Evolutionary conservation across 228 moss, liverwort and hornwort genomes (phyloP), one percentile per base, ranked within the genome.

Genomic region (Sphagnum fallax): DNA sequence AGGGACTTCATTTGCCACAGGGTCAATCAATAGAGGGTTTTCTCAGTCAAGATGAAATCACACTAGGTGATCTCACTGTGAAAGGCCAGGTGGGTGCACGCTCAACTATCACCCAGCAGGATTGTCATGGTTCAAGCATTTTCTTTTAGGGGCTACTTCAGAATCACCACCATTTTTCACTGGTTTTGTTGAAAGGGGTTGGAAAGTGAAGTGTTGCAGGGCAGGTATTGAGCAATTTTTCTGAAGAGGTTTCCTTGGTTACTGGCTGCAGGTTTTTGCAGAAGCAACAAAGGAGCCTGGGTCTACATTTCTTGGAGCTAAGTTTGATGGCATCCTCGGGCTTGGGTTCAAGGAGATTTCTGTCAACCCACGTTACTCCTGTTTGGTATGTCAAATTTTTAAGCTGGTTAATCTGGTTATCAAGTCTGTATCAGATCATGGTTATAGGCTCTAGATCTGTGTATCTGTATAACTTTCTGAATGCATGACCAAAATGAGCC

Each of bases 271-370:
- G 89, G 88, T 80, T 62, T 93, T 91, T 52, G 93, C 91, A 4
- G 95, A 95, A 83, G 95, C 95, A 16, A 95, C 95, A 5, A 92
- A 90, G 75, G 95, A 95, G 69, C 95, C 95, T 49, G 95, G 92
- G 4, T 18, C 89, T 62, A 80, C 90, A 0, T 95, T 95, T 58
- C 70, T 92, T 16, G 90, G 89, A 63, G 92, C 95, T 7, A 92
- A 92, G 72, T 92, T 95, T 61, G 95, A 95, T 71, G 95, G 95
- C 8, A 89, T 95, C 64, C 82, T 95, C 49, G 95, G 95, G 63
- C 76, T 95, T 75, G 92, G 92, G 15, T 95, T 95, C 50, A 76
- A 90, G 79, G 95, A 95, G 78, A 95, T 95, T 10, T 90, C 95
- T 55, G 90, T 95, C 6, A 71, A 89, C 62, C 75, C 88, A 72